Conservation (phyloP, 495 filamentous ascomycete genomes). For the Penicillium parvum region DNA sequence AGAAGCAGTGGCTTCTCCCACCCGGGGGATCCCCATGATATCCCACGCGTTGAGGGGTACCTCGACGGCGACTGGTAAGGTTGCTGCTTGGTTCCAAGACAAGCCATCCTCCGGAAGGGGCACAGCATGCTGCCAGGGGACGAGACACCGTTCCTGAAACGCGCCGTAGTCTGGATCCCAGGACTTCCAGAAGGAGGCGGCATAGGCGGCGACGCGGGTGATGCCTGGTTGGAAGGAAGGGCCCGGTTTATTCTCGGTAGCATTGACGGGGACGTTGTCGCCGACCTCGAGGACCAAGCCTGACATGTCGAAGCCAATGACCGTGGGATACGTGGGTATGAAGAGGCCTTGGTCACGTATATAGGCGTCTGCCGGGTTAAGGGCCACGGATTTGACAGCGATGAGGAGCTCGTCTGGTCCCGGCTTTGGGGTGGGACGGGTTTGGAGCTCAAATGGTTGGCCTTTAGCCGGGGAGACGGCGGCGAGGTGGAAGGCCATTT, state of each 20-base stretch:
- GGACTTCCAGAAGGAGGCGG: slow-evolving; percentile 32
- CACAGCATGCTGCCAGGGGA: slow-evolving; percentile 34
- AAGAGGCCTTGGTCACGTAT: slow-evolving; percentile 39
- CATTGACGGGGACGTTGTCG: slow-evolving; percentile 29
- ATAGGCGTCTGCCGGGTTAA: slow-evolving; percentile 44
- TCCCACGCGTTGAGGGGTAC: slow-evolving; percentile 32
- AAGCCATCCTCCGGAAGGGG: slow-evolving; percentile 34
- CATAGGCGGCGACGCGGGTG: slow-evolving; percentile 42
- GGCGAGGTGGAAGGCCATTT: slow-evolving; percentile 41
- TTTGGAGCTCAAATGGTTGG: slow-evolving; percentile 28
- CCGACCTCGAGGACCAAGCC: slow-evolving; percentile 43
- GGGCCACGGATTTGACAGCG: slow-evolving; percentile 42
- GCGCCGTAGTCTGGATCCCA: slow-evolving; percentile 41
- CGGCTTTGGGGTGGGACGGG: slow-evolving; percentile 36
- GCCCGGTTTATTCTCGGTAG: slow-evolving; percentile 10
- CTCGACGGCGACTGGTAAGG: slow-evolving; percentile 39
- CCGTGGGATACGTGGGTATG: slow-evolving; percentile 38
- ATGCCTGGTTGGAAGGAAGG: slow-evolving; percentile 29
- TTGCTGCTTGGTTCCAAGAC: slow-evolving; percentile 41
- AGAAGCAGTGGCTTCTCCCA: slow-evolving; percentile 14
- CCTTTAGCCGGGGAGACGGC: slow-evolving; percentile 33
- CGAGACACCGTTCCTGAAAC: slow-evolving; percentile 40
- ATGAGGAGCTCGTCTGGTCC: slow-evolving; percentile 48
- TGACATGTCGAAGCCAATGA: slow-evolving; percentile 45
- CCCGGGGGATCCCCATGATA: slow-evolving; percentile 23